Conservation (phyloP, 305 asterid genomes). For the Lippia alba region DNA sequence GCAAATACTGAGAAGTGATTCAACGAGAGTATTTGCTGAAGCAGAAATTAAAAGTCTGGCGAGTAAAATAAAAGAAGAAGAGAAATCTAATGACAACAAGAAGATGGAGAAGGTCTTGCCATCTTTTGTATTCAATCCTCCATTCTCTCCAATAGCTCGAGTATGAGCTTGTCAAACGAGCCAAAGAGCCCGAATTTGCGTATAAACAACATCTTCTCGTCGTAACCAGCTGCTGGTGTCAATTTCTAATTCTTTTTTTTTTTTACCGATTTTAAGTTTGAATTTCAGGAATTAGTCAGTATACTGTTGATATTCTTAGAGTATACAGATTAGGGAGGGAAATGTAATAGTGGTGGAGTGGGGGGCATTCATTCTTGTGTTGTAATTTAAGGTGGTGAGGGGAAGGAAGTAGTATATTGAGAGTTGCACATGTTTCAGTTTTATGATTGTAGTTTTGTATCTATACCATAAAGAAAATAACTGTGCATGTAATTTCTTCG, state of each 20-base stretch:
- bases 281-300: background rate
- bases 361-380: constrained; percentile 21
- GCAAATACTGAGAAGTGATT: constrained; percentile 54
- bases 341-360: constrained; percentile 28
- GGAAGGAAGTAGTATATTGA: constrained; percentile 6
- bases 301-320: constrained; percentile 59
- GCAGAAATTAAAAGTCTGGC: constrained; percentile 62
- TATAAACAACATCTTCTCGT: no score
- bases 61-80: constrained; percentile 59
- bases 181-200: background rate
- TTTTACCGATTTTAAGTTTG: background rate
- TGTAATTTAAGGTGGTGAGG: constrained; percentile 32
- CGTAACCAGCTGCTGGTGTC: background rate
- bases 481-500: no score
- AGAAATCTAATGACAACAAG: constrained; percentile 48
- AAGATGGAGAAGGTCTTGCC: constrained; percentile 59
- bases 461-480: constrained; percentile 20
- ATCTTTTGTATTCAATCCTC: constrained; percentile 75
- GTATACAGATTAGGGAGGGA: constrained; percentile 37
- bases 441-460: constrained; percentile 16
- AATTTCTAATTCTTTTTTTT: background rate
- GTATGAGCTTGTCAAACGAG: constrained; percentile 42
- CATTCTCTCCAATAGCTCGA: constrained; percentile 88
- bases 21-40: constrained; percentile 58
- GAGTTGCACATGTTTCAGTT: constrained; percentile 2